Base-by-base conservation (phyloP, 805 yeast species). In the Helenozyma rhizophorensis region DNA sequence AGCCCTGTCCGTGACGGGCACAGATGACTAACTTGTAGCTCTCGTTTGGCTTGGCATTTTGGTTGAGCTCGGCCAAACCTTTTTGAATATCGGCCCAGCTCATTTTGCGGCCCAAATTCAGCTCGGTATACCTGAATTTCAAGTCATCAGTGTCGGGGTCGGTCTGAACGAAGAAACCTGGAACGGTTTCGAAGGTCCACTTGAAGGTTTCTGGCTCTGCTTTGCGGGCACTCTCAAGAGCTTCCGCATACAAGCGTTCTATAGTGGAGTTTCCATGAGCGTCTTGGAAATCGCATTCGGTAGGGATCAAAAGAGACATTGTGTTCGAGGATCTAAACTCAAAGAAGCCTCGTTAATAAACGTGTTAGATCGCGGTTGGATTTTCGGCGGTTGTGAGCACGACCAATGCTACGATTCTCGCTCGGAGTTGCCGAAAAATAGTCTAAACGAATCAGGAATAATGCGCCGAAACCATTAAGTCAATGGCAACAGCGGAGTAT, bases 1-100 rank as follows among this genome's bases (percentile, higher is more conserved):
- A 72, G 0, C 86, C 87, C 52, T 80, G 83, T 5, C 86, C 87
- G 45, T 80, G 87, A 50, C 87, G 65, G 9, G 81, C 80, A 33
- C 74, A 62, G 29, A 74, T 68, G 3, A 78, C 37, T 28, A 78
- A 45, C 45, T 76, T 78, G 52, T 63, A 75, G 22, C 41, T 37
- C 25, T 59, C 78, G 38, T 70, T 64, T 1, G 43, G 44, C 0
- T 43, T 37, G 13, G 70, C 64, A 5, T 45, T 27, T 2, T 34
- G 32, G 40, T 72, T 73, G 41, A 75, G 52, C 9, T 48, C 36
- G 1, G 49, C 42, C 19, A 75, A 33, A 21, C 60, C 56, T 1
- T 23, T 24, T 19, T 48, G 45, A 14, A 72, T 55, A 4, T 56
- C 57, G 1, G 40, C 39, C 80, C 80, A 75, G 5, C 51, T 33